Conservation (phyloP, 257 asterid species). For the Solanum chmielewskii region DNA sequence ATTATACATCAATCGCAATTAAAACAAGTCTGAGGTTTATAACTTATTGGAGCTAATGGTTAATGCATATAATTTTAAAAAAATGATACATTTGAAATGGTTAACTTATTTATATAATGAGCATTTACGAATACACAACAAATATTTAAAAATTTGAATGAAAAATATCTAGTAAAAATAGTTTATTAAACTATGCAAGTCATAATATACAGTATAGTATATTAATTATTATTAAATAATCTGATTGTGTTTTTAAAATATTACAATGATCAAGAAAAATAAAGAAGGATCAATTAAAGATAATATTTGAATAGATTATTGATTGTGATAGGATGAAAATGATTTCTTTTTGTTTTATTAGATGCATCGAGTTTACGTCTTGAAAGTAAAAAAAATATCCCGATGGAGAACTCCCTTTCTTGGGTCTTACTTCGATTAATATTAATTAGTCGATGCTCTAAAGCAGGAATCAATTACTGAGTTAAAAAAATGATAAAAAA, state of each 20-base stretch:
- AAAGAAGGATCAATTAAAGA: not conserved
- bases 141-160: too few species aligned
- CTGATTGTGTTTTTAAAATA: not conserved
- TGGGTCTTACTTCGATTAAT: not conserved
- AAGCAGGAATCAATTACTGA: not conserved
- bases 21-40: not conserved
- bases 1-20: too few species aligned
- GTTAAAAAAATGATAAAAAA: not conserved
- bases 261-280: not conserved
- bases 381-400: not conserved
- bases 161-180: too few species aligned
- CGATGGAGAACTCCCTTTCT: not conserved
- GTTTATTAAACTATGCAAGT: too few species aligned
- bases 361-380: not conserved
- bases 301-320: not conserved
- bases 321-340: not conserved
- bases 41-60: not conserved
- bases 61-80: not conserved
- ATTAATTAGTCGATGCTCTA: not conserved
- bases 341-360: not conserved
- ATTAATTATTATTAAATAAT: too few species aligned
- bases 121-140: not conserved
- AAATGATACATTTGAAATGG: too few species aligned
- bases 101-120: too few species aligned
- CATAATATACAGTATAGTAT: too few species aligned